Base-by-base conservation (phyloP, 371 early-diverging fungal species). In the Mucor indicus region DNA sequence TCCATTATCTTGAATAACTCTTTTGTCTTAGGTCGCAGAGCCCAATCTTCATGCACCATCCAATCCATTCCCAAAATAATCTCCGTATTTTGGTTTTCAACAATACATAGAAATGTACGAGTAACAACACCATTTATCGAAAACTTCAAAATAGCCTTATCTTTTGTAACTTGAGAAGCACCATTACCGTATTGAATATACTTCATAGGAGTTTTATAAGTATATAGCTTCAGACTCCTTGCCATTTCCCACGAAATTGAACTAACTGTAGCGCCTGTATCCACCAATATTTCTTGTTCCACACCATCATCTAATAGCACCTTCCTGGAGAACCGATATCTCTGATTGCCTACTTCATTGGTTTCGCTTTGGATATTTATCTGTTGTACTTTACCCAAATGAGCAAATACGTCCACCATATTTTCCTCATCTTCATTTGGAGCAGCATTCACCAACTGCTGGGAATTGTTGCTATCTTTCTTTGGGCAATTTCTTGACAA, bases 21-120 rank as follows among this genome's bases (percentile, higher is more conserved):
- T 43, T 23, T 56, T 8, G 48, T 42, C 8, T 33, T 29, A 23
- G 39, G 30, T 12, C 24, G 9, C 6, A 31, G 27, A 20, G 12
- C 19, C 2, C 9, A 15, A n/a, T 32, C 32, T 32, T 44, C 32
- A 7, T 46, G 2, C 15, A 20, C 38, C 27, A 47, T 25, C 47
- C 47, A 47, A 13, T 47, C 47, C 29, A 47, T 25, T 2, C 47
- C 47, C 12, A 47, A 20, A 2, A 37, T 47, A 0, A 47, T 21
- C 13, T 15, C 11, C 11, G 16, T 29, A 11, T 38, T 47, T 20
- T 47, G 47, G 8, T 35, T 3, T 0, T n/a, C 6, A 1, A 45
- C 45, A 1, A 35, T 16, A 33, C 2, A 24, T 1, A 22, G 2
- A 15, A 6, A 31, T 11, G 39, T 32, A n/a, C n/a, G n/a, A n/a